phyloP scores from a whole-genome alignment of 345 rosid genomes.

The Euphorbia tirucalli region DNA sequence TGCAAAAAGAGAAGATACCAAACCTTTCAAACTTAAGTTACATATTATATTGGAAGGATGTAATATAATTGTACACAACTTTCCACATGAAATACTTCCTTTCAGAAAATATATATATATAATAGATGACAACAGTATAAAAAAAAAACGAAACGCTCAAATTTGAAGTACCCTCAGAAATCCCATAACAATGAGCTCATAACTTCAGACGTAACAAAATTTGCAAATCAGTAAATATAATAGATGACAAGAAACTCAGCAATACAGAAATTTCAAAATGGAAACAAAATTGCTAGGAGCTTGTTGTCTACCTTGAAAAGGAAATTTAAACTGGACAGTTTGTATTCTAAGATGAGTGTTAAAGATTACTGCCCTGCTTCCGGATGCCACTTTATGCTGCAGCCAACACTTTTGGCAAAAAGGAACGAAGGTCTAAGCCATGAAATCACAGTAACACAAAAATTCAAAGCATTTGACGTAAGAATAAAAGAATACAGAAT shows the following conservation, averaged over 20 bases:
- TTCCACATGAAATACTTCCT: slow-evolving; percentile 5
- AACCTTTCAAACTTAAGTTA: background rate
- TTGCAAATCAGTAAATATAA: background rate
- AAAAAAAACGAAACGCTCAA: background rate
- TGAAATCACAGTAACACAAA: slow-evolving; percentile 10
- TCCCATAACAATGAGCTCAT: background rate
- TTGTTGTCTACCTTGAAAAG: slow-evolving; percentile 17
- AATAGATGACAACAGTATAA: too few relatives aligned
- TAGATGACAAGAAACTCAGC: background rate
- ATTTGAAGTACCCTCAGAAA: slow-evolving; percentile 1
- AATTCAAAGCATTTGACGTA: background rate
- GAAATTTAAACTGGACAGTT: background rate
- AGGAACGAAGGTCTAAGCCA: slow-evolving; percentile 17
- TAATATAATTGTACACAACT: too few relatives aligned
- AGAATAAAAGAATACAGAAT: slow-evolving; percentile 4
- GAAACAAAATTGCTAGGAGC: slow-evolving; percentile 6
- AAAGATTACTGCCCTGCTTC: slow-evolving; percentile 25
- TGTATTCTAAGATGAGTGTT: slow-evolving; percentile 8
- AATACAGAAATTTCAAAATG: slow-evolving; percentile 4
- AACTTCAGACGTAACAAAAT: slow-evolving; percentile 4
- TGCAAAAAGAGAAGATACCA: background rate
- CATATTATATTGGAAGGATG: background rate
- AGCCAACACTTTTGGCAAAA: slow-evolving; percentile 60
- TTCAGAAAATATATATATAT: too few relatives aligned
- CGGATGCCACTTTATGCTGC: slow-evolving; percentile 98